Base-by-base conservation (phyloP, 768 basidiomycete genomes). In the Leccinum uliginosum region DNA sequence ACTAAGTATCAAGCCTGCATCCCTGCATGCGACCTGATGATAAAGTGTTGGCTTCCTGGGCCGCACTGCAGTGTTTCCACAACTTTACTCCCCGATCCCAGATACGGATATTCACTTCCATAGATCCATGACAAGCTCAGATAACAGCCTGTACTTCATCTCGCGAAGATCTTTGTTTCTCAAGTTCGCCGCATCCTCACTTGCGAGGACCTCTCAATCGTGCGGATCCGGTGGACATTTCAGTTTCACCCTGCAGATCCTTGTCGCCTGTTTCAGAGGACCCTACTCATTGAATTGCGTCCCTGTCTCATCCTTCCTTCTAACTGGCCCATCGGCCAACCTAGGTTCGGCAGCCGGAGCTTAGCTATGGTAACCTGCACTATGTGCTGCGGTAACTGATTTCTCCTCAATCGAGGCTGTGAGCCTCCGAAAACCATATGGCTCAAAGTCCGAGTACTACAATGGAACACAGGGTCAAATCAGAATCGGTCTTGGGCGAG, bases 181-280 rank as follows among this genome's bases (percentile, higher is more conserved):
- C 44, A 48, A 29, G 55, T 35, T 57, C 35, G 49, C 51, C 30
- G 34, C 56, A 57, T 32, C 51, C 50, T 61, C 62, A 55, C 56
- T 54, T 53, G 56, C 54, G 60, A 57, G 60, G 24, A 51, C 30
- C 59, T 56, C 49, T 61, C 67, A 59, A 61, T 53, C 32, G 55
- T 49, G 52, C 30, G 29, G 46, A 57, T 50, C 26, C 29, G 53
- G 54, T 21, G 59, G 56, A 54, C 54, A 59, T 62, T 55, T 59
- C 57, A 38, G n/a, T 59, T 55, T 60, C 59, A 58, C 51, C 30
- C 45, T 68, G 63, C 44, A 68, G 60, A 67, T 67, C 67, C 44
- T 61, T 17, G 46, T 58, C 2, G 24, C 46, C 40, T 34, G 65
- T 67, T 67, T 64, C 62, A 67, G 52, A 50, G 50, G 27, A 44